A percentile compares a stretch with the other conserved stretches of the same genome.
Evolutionary conservation across 345 rosid genomes (phyloP).

Genomic region (Cochlearia excelsa): DNA sequence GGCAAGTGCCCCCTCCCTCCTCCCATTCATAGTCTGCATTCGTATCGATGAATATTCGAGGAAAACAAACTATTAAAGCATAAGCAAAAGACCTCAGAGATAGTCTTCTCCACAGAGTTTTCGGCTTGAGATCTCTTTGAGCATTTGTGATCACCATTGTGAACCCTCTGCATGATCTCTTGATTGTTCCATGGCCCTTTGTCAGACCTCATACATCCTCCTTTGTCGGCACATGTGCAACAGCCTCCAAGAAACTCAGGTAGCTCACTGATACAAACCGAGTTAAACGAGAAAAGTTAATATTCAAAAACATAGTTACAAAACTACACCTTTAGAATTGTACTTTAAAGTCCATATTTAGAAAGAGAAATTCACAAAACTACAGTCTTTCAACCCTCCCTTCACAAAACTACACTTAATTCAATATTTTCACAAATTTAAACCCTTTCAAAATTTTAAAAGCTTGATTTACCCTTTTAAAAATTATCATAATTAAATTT

Average conservation of each 20-base stretch:
- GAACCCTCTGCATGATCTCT: conserved; percentile 50
- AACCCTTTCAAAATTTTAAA: too few species aligned
- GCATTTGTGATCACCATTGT: conserved; percentile 65
- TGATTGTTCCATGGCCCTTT: conserved; percentile 82
- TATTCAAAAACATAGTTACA: too few species aligned
- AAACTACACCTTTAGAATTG: not conserved
- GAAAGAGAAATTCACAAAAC: not conserved
- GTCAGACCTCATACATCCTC: conserved; percentile 81
- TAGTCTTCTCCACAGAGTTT: conserved; percentile 42
- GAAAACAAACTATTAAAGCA: not conserved
- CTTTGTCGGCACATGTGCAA: conserved; percentile 72
- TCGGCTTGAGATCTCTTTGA: conserved; percentile 32
- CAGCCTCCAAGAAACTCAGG: conserved; percentile 67
- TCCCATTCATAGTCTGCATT: too few species aligned
- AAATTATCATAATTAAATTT: too few species aligned
- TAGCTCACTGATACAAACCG: not conserved
- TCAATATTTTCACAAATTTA: too few species aligned
- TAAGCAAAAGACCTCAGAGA: conserved; percentile 43
- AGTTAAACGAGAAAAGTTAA: not conserved
- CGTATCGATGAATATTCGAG: not conserved
- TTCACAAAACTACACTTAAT: too few species aligned
- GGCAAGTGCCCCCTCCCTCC: too few species aligned
- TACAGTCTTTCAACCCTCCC: too few species aligned
- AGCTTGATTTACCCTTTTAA: too few species aligned
- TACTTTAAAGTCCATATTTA: too few species aligned